Evolutionary conservation across 306 rosid genomes (phyloP), one percentile per base, ranked within the genome.

Genomic region (Inga leiocalycina): DNA sequence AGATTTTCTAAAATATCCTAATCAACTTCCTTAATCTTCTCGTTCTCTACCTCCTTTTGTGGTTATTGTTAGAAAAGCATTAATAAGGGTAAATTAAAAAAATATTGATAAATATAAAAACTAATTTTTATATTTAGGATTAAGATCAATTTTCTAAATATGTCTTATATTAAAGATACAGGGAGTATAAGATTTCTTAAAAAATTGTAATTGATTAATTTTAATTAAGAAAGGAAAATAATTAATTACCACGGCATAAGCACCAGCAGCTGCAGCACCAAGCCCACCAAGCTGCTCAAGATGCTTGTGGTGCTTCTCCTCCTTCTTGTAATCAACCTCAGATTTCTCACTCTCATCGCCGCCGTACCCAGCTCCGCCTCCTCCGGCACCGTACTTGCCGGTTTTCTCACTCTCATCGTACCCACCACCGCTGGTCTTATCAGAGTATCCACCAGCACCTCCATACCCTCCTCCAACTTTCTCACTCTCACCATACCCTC

Each of bases 301-400:
- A 79, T 89, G 92, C 80, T 94, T 92, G 86, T 91, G 95, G 74
- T 94, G 94, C 79, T 94, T 89, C 93, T 86, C 90, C 79, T 94
- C 95, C 84, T 91, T 86, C 81, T 59, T 79, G 85, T 89, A 90
- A 48, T 94, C 95, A 76, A 71, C 83, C 30, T 82, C 90, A 39
- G 2, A 1, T 14, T 32, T 48, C 14, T 75, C 66, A 27, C 45
- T 69, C 22, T 22, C 66, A 12, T 4, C 68, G 2, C 14, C 67
- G 6, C 83, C 83, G 10, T 48, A 27, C 80, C 83, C 80, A 5
- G 57, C 64, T 19, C n/a, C 75, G 17, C 35, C 69, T 12, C 79
- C 70, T 12, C 79, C 70, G 19, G 9, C 34, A 19, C 27, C 79
- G 10, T 76, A 76, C 20, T 19, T 22, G 8, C 79, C 79, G 8